Evolutionary conservation across 805 yeast species (phyloP).

Genomic region (Cyberlindnera maclurae): DNA sequence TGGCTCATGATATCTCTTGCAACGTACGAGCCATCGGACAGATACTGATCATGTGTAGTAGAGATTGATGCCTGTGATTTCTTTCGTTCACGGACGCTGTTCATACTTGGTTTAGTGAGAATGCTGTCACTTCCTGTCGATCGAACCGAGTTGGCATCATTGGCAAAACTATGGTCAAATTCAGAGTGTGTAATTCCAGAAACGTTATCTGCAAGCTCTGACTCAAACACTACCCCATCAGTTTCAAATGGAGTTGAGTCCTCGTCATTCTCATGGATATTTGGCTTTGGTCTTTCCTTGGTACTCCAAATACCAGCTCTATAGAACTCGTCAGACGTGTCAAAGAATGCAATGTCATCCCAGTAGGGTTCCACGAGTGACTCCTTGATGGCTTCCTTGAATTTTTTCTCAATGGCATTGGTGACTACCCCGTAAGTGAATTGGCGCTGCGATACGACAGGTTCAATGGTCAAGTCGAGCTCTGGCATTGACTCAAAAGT

Average conservation of each 20-base stretch:
- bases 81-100: conserved; percentile 4
- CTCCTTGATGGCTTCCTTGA: conserved; percentile 72
- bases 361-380: conserved; percentile 78
- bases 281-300: conserved; percentile 15
- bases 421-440: conserved; percentile 74
- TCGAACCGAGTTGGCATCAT: conserved; percentile 13
- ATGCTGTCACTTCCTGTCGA: conserved; percentile 5
- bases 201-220: too few relatives aligned
- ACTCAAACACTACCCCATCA: too few relatives aligned
- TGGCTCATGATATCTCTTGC: conserved; percentile 7
- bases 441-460: conserved; percentile 82
- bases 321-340: conserved; percentile 59
- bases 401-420: conserved; percentile 67
- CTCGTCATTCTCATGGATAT: conserved; percentile 2
- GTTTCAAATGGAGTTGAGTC: background rate
- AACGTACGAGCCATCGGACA: conserved; percentile 24
- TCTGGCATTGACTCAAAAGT: conserved; percentile 75
- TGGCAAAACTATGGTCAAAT: background rate
- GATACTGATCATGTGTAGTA: conserved; percentile 23
- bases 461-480: conserved; percentile 72
- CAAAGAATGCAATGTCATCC: conserved; percentile 77
- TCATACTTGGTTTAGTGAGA: conserved; percentile 6
- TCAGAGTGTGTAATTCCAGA: too few relatives aligned
- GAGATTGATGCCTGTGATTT: conserved; percentile 19
- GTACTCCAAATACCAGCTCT: conserved; percentile 93